phyloP scores from a whole-genome alignment of 1,284 basidiomycete species.

The Testicularia cyperi region DNA sequence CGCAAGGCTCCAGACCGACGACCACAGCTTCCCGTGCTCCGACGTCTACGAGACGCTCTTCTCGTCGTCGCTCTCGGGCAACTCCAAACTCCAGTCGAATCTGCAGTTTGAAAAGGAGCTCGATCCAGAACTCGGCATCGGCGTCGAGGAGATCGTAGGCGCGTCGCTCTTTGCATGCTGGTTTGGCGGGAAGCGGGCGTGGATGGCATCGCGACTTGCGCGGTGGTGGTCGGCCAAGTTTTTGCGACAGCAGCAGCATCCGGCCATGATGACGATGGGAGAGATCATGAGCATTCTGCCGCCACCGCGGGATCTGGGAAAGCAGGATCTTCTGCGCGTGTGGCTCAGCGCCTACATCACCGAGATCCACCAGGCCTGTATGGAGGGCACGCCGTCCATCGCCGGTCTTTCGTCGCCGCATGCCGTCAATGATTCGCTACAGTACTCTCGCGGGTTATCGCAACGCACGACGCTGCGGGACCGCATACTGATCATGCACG shows the following conservation, averaged over 20 bases:
- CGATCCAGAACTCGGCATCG: conserved; percentile 27
- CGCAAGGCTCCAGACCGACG: conserved; percentile 20
- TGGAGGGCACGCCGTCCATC: conserved; percentile 22
- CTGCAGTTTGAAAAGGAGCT: conserved; percentile 29
- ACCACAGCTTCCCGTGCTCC: conserved; percentile 17
- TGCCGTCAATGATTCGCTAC: conserved; percentile 21
- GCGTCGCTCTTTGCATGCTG: conserved; percentile 19
- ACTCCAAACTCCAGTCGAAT: conserved; percentile 7
- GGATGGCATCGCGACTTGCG: conserved; percentile 26
- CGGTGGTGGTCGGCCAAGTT: conserved; percentile 32
- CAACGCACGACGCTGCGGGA: conserved; percentile 21
- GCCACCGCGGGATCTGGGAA: conserved; percentile 21
- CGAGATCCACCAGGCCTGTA: conserved; percentile 25
- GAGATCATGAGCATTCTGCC: conserved; percentile 31
- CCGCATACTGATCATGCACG: conserved; percentile 16
- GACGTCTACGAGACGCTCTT: conserved; percentile 32
- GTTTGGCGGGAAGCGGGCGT: conserved; percentile 21
- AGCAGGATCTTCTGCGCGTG: conserved; percentile 27
- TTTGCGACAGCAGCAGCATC: conserved; percentile 24
- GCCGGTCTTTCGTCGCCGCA: conserved; percentile 10
- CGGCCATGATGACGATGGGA: conserved; percentile 30
- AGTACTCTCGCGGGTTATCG: conserved; percentile 11
- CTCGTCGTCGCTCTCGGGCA: conserved; percentile 8
- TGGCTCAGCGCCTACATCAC: conserved; percentile 29
- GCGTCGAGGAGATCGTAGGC: conserved; percentile 26